Base-by-base conservation (phyloP, 768 basidiomycete genomes). In the Suillus bovinus region DNA sequence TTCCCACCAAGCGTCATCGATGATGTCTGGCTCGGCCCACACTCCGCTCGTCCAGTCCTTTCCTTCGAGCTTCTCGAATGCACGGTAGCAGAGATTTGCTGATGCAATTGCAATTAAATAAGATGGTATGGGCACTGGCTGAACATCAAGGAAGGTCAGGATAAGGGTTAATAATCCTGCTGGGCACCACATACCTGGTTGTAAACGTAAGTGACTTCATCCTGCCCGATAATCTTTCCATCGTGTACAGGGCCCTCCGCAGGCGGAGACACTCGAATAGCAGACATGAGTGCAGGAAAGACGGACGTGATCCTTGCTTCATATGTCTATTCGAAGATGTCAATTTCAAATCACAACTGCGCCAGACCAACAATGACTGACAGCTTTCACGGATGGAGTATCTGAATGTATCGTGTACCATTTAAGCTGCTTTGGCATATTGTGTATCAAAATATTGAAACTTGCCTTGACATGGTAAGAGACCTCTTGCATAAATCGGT, bases 31-130 rank as follows among this genome's bases (percentile, higher is more conserved):
- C 76, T 98, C 94, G 1, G 94, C 87, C 96, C 96, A 98, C 5
- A 95, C 83, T 1, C 96, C 96, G 16, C 82, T 87, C 17, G 77
- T 87, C 92, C 96, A 94, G n/a, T 79, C 70, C 66, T 84, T 88
- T 20, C 87, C 90, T 39, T 83, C 74, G 11, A 82, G 75, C 36
- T 78, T 74, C 4, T 82, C 76, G 71, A 95, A 93, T 0, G 85
- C 69, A 13, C 80, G 84, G 74, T 95, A 96, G 24, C 79, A 81
- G 3, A 97, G 76, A 70, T 96, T 89, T 1, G 95, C 96, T 0
- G 85, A 82, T 0, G 96, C 96, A 59, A 98, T 89, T 3, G 96
- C 96, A 55, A 98, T 82, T n/a, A 98, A 80, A 71, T 99, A 98
- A 1, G 90, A 87, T 1, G 96, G 93, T 62, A 98, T 94, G 5